These are phyloP conservation scores for Monosporascus sp. DNA, from an alignment of 2,329 filamentous ascomycete genomes.

Conservation along the genomic window DNA sequence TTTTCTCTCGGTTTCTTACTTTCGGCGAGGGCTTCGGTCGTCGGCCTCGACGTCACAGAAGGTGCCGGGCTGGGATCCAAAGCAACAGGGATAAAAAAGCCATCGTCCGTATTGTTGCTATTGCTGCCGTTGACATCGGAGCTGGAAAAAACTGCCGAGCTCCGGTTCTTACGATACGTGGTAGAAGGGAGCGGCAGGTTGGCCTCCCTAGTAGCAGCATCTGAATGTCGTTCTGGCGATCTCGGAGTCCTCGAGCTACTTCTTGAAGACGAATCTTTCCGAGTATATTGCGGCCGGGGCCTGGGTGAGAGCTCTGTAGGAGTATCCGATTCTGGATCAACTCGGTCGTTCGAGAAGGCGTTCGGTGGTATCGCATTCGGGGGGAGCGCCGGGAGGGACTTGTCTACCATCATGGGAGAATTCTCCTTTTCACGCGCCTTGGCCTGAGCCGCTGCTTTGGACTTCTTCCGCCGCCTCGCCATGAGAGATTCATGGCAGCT, in stretches of 20 bases:
- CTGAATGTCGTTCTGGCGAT: slow-evolving; percentile 48
- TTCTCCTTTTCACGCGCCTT: slow-evolving; percentile 59
- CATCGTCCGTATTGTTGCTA: slow-evolving; percentile 40
- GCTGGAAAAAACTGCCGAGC: slow-evolving; percentile 59
- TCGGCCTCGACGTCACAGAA: slow-evolving; percentile 48
- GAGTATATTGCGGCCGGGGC: slow-evolving; percentile 46
- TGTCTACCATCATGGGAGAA: slow-evolving; percentile 71
- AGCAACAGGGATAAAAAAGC: slow-evolving; percentile 71
- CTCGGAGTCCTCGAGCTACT: slow-evolving; percentile 46
- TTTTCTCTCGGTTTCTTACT: slow-evolving; percentile 43
- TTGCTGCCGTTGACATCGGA: slow-evolving; percentile 35
- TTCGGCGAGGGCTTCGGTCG: slow-evolving; percentile 41
- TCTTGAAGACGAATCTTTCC: slow-evolving; percentile 50
- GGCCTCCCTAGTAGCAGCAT: slow-evolving; percentile 41
- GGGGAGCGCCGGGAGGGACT: slow-evolving; percentile 86
- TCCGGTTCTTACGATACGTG: slow-evolving; percentile 72
- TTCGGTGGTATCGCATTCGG: slow-evolving; percentile 63
- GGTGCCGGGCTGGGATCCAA: slow-evolving; percentile 63
- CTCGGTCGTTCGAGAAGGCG: slow-evolving; percentile 55
- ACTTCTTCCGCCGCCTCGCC: slow-evolving; percentile 84
- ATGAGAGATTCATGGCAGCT: slow-evolving; percentile 95
- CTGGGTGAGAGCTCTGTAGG: slow-evolving; percentile 65
- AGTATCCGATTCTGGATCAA: slow-evolving; percentile 57
- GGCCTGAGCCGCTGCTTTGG: slow-evolving; percentile 59
- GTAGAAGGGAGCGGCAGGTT: slow-evolving; percentile 67